Percentiles rank a stretch among this genome's conserved stretches.
Conservation (phyloP, 1,139 yeast genomes). For the Scheffersomyces cryptocercus region DNA sequence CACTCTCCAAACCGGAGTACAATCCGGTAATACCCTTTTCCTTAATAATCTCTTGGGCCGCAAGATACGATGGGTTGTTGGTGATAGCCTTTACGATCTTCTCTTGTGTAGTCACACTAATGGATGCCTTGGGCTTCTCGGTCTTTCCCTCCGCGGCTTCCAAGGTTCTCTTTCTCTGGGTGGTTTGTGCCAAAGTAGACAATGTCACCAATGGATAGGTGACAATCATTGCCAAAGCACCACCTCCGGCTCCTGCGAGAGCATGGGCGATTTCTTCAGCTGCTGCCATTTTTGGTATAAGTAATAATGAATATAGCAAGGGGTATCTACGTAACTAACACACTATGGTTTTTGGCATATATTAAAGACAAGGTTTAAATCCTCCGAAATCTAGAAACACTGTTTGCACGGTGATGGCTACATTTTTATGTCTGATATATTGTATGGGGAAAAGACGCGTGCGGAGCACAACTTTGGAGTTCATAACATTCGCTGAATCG, state of each 20-base stretch:
- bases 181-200: constrained; percentile 82
- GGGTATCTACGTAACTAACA: no score
- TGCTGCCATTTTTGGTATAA: constrained; percentile 26
- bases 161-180: constrained; percentile 43
- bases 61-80: constrained; percentile 28
- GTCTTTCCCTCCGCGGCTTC: constrained; percentile 15
- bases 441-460: no score
- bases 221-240: constrained; percentile 80
- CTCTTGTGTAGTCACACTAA: constrained; percentile 15
- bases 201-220: constrained; percentile 85
- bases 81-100: constrained; percentile 22
- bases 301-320: not conserved
- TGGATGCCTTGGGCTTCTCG: constrained; percentile 6
- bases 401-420: no score
- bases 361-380: no score
- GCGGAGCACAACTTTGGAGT: no score
- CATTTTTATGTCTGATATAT: no score
- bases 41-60: constrained; percentile 49
- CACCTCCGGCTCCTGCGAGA: constrained; percentile 90
- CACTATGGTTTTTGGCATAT: no score
- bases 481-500: no score
- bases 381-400: no score
- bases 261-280: constrained; percentile 75
- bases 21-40: constrained; percentile 72
- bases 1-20: constrained; percentile 86